Evolutionary conservation across 2,329 filamentous ascomycete species (phyloP).

Genomic region (Fusarium pseudonygamai): DNA sequence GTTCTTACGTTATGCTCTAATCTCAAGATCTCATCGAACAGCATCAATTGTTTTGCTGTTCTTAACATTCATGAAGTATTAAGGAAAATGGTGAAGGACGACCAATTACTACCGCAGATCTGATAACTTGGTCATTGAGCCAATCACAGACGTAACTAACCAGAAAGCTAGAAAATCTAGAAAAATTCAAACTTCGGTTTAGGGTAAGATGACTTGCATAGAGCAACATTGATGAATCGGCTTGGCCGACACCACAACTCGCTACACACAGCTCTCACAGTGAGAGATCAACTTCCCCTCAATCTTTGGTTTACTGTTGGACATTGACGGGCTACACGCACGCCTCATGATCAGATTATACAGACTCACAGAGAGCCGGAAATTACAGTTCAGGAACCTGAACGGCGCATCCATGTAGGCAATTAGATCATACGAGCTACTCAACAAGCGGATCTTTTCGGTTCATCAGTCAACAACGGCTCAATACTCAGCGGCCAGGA

Average conservation of each 20-base stretch:
- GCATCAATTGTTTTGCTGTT: not conserved
- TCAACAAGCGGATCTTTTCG: slow-evolving; percentile 17
- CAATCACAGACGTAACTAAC: not conserved
- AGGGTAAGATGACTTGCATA: slow-evolving; percentile 13
- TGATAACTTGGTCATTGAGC: not conserved
- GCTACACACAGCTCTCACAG: not conserved
- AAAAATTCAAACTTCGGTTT: slow-evolving; percentile 1
- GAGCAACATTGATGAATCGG: not conserved
- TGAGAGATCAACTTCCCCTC: slow-evolving; percentile 13
- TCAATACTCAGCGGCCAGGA: slow-evolving; percentile 4
- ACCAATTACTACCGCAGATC: not conserved
- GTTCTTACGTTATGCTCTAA: not conserved
- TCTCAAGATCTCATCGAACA: not conserved
- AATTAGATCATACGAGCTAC: slow-evolving; percentile 29
- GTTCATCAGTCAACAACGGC: not conserved
- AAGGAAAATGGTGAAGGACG: not conserved
- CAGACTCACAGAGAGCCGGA: not conserved
- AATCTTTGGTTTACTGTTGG: not conserved
- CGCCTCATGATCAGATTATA: slow-evolving; percentile 1
- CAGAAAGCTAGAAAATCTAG: slow-evolving; percentile 1
- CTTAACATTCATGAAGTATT: not conserved
- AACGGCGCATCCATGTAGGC: not conserved
- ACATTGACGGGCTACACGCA: slow-evolving; percentile 7
- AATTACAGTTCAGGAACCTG: not conserved
- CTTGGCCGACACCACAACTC: slow-evolving; percentile 7